Percentiles rank a stretch among this genome's conserved stretches.
These are phyloP conservation scores for Phytopythium sindhum DNA, from an alignment of 352 stramenopile species.

Conservation along the genomic window DNA sequence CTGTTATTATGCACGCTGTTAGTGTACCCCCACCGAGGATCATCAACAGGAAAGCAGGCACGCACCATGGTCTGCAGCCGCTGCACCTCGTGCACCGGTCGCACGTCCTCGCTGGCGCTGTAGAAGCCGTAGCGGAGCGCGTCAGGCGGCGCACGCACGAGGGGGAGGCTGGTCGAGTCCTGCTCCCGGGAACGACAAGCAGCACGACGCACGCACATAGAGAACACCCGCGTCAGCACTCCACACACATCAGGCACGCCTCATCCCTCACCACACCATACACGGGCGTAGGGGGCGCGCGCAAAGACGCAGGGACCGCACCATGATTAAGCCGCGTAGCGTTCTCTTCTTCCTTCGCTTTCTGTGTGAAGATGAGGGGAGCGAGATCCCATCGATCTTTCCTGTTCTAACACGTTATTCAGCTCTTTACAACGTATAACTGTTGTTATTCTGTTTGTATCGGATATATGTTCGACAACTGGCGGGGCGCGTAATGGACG, in stretches of 20 bases:
- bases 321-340: neutral
- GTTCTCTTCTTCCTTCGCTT: neutral
- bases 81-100: slow-evolving; percentile 82
- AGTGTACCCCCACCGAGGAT: neutral
- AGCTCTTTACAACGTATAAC: neutral
- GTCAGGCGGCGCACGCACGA: slow-evolving; percentile 79
- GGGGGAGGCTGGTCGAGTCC: slow-evolving; percentile 70
- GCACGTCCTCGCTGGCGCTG: slow-evolving; percentile 75
- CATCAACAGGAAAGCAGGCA: neutral
- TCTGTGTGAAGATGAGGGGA: neutral
- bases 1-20: slow-evolving; percentile 15
- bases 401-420: neutral
- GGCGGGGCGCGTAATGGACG: too few species aligned
- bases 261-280: too few species aligned
- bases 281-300: too few species aligned
- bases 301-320: neutral
- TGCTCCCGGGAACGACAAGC: slow-evolving; percentile 6
- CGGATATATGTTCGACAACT: neutral
- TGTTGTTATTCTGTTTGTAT: neutral
- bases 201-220: neutral
- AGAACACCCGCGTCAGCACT: too few species aligned
- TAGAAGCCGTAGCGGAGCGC: slow-evolving; percentile 81
- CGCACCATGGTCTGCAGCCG: slow-evolving; percentile 73
- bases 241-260: too few species aligned
- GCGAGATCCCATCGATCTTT: neutral